A percentile compares a stretch with the other conserved stretches of the same genome.
These are phyloP conservation scores for Colletotrichum godetiae DNA, from an alignment of 2,329 filamentous ascomycete genomes.

Conservation along the genomic window DNA sequence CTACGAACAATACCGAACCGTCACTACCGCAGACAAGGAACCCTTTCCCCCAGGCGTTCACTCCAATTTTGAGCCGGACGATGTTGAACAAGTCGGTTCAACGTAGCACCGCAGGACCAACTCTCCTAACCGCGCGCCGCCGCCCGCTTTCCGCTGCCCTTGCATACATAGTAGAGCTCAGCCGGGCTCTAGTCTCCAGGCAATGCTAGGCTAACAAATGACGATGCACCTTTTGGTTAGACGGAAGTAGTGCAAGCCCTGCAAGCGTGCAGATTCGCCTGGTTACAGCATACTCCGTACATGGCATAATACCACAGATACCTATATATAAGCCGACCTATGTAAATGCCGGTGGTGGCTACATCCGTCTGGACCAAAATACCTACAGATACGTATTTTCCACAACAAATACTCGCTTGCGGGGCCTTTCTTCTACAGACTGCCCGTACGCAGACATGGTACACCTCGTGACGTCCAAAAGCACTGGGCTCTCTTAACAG, in stretches of 20 bases:
- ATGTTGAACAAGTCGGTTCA: neutral
- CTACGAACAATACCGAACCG: neutral
- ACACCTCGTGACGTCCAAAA: no score
- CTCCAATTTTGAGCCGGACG: neutral
- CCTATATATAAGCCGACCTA: no score
- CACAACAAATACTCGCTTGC: no score
- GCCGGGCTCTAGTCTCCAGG: neutral
- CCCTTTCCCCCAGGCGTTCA: neutral
- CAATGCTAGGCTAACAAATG: neutral
- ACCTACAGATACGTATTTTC: no score
- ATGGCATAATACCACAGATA: neutral
- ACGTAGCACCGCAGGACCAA: slow-evolving; percentile 25
- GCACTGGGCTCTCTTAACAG: neutral
- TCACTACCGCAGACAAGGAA: neutral
- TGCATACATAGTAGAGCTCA: slow-evolving; percentile 15
- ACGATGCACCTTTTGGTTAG: slow-evolving; percentile 17
- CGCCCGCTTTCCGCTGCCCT: slow-evolving; percentile 28
- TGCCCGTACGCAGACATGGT: neutral
- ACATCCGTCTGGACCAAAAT: no score
- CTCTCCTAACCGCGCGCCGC: slow-evolving; percentile 1
- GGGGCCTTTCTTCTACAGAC: neutral
- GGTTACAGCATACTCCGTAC: neutral
- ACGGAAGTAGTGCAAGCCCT: neutral
- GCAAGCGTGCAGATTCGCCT: neutral
- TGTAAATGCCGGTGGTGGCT: no score